Base-by-base conservation (phyloP, 2,329 filamentous ascomycete species). In the Fusarium nematophilum region DNA sequence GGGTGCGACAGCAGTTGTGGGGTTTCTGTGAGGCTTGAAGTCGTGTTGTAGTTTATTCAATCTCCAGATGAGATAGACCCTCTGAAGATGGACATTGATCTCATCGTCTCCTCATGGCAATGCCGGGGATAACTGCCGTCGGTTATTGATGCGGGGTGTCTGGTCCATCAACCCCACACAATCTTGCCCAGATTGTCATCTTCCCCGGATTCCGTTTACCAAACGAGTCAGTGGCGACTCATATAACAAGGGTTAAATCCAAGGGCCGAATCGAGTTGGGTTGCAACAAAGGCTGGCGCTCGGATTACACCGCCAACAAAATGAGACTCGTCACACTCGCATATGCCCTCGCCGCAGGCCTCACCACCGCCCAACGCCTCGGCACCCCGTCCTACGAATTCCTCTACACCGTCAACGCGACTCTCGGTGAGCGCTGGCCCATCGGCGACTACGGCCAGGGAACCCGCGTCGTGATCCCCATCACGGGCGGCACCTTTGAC, bases 401-500 rank as follows among this genome's bases (percentile, higher is more conserved):
- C 11, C 62, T 67, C 4, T 67, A 67, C 13, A 68, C 65, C 0
- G 59, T 64, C 23, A 67, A 67, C 10, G 65, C 57, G 3, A 65
- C 65, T 0, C 39, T 67, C 5, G 65, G 54, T 1, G 51, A 66
- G 10, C 55, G 56, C 10, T 68, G 65, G 65, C 42, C 30, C n/a
- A 64, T 67, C 9, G 65, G 65, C 4, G 52, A 67, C 44, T 68
- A 68, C 14, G 54, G 58, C 2, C 57, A 66, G 17, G 65, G 65
- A 3, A 59, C 37, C 10, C 65, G 65, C 1, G 65, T 68, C 3
- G 69, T 64, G 4, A 69, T 74, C 29, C 70, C 75, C 1, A 74
- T 78, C 54, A 65, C 61, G 0, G 76, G 76, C 4, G 76, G 76
- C 11, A 65, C 59, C 0, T 77, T 78, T 17, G 58, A 68, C 2